These are phyloP conservation scores for Zopfochytrium polystomum DNA, from an alignment of 371 early-diverging fungal genomes.

Conservation along the genomic window DNA sequence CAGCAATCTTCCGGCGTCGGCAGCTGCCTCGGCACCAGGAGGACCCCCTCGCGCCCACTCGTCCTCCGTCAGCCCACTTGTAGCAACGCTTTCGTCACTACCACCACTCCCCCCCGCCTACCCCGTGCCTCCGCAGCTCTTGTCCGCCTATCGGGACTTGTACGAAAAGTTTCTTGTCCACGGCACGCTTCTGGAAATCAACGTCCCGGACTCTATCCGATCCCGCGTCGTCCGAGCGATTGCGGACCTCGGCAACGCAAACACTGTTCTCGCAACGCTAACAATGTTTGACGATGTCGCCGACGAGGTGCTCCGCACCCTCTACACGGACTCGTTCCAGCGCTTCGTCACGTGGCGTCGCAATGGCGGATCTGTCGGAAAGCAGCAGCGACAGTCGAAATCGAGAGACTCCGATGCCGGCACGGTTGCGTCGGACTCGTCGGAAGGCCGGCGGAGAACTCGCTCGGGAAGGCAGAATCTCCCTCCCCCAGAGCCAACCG, in stretches of 20 bases:
- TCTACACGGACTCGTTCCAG: slow-evolving; percentile 23
- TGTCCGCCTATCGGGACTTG: background rate
- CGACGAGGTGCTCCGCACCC: slow-evolving; percentile 25
- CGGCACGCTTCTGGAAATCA: slow-evolving; percentile 4
- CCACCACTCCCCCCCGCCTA: background rate
- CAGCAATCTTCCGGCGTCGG: too few relatives aligned
- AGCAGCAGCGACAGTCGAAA: too few relatives aligned
- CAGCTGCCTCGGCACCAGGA: too few relatives aligned
- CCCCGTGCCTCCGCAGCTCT: background rate
- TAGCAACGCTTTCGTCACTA: background rate
- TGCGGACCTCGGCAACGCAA: background rate
- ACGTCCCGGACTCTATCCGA: slow-evolving; percentile 5
- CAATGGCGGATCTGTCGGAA: too few relatives aligned
- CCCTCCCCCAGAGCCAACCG: too few relatives aligned
- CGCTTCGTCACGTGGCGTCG: too few relatives aligned
- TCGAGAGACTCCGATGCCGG: too few relatives aligned
- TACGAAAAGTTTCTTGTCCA: background rate
- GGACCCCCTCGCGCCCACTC: too few relatives aligned
- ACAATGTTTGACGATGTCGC: slow-evolving; percentile 26
- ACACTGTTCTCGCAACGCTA: background rate
- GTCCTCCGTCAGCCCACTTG: too few relatives aligned
- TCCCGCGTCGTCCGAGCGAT: background rate
- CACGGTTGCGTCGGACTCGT: too few relatives aligned
- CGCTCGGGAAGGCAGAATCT: too few relatives aligned
- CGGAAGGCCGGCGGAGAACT: too few relatives aligned